Evolutionary conservation across 2,329 filamentous ascomycete genomes (phyloP).

Genomic region (Aspergillus japonicus): DNA sequence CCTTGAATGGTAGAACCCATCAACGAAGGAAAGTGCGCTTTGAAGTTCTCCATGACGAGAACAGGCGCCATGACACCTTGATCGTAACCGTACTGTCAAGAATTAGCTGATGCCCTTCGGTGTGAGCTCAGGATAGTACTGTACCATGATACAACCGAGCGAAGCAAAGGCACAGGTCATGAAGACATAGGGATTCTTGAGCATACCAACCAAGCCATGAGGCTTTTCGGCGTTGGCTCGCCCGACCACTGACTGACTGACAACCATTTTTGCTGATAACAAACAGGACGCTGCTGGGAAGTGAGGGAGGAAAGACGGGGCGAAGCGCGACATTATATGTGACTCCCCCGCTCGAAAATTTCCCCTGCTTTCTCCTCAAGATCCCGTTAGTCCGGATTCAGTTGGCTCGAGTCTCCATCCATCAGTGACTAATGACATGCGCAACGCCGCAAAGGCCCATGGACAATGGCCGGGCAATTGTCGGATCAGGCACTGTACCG

Average conservation of each 20-base stretch:
- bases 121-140: too few species aligned
- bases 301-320: background rate
- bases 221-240: constrained; percentile 39
- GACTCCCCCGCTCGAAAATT: background rate
- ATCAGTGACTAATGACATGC: background rate
- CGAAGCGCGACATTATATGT: background rate
- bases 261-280: constrained; percentile 18
- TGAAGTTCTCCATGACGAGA: constrained; percentile 39
- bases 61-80: constrained; percentile 38
- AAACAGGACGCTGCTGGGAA: background rate
- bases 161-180: constrained; percentile 39
- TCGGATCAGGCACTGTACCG: background rate
- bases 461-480: background rate
- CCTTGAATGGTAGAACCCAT: constrained; percentile 33
- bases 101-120: too few species aligned
- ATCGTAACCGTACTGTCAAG: constrained; percentile 29
- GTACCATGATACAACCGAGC: constrained; percentile 31
- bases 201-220: constrained; percentile 40
- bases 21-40: constrained; percentile 35
- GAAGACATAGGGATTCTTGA: constrained; percentile 44
- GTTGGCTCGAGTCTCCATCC: background rate
- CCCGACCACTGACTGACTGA: constrained; percentile 41
- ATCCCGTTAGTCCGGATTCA: too few species aligned
- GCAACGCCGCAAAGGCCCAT: background rate
- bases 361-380: background rate